Percentiles rank a stretch among this genome's conserved stretches.
These are phyloP conservation scores for Lithospermum erythrorhizon DNA, from an alignment of 257 asterid genomes.

Conservation along the genomic window DNA sequence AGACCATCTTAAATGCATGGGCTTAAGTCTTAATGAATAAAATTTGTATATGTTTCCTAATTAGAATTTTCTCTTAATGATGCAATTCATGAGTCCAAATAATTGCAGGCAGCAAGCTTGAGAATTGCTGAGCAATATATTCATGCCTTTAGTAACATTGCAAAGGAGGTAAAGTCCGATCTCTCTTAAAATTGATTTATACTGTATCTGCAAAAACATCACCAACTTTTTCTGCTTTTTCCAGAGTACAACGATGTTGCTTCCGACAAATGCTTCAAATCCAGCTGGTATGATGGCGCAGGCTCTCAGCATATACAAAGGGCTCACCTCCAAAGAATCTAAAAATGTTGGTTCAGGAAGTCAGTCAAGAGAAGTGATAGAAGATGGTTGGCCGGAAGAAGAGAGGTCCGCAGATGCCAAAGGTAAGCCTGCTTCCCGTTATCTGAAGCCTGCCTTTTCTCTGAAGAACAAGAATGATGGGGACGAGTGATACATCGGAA, in stretches of 20 bases:
- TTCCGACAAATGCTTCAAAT: conserved; percentile 55
- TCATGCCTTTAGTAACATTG: conserved; percentile 64
- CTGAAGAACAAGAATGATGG: conserved; percentile 30
- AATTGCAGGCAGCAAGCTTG: conserved; percentile 78
- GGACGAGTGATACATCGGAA: background rate
- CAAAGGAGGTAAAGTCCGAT: conserved; percentile 55
- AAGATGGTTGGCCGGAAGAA: conserved; percentile 10
- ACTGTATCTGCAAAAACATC: background rate
- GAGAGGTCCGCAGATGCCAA: conserved; percentile 11
- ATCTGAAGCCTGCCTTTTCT: conserved; percentile 26
- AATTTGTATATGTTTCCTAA: too few species aligned
- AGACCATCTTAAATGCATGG: too few species aligned
- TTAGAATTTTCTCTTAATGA: too few species aligned
- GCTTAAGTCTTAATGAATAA: too few species aligned
- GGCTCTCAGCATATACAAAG: conserved; percentile 50
- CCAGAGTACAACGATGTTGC: conserved; percentile 69
- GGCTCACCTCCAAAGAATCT: conserved; percentile 10
- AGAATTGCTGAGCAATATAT: conserved; percentile 88
- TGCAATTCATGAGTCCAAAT: background rate
- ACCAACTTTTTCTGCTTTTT: background rate
- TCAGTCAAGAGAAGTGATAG: conserved; percentile 6
- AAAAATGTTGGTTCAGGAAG: background rate
- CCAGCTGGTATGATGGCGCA: conserved; percentile 70
- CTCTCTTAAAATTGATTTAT: background rate
- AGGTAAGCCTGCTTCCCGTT: conserved; percentile 5